phyloP scores from a whole-genome alignment of 352 stramenopile genomes.

The Lagenidium sp. region DNA sequence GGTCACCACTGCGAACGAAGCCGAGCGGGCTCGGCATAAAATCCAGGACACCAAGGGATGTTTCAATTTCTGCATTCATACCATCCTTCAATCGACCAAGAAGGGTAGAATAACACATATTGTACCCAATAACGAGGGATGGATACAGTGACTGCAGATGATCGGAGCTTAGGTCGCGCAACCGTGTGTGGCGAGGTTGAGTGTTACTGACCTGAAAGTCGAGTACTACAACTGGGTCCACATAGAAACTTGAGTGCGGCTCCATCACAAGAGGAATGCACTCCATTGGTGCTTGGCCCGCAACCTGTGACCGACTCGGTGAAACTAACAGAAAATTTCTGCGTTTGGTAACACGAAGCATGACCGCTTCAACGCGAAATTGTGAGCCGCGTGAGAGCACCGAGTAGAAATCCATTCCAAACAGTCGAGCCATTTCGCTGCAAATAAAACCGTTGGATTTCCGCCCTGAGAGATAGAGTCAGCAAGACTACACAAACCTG shows the following conservation, averaged over 20 bases:
- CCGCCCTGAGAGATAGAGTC: background rate
- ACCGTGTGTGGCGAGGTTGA: background rate
- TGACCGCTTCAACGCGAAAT: constrained; percentile 90
- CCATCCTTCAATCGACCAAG: constrained; percentile 88
- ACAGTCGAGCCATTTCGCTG: constrained; percentile 89
- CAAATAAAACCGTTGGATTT: constrained; percentile 7
- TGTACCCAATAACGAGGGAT: constrained; percentile 99
- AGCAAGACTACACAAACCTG: constrained; percentile 13
- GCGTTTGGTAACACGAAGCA: constrained; percentile 88
- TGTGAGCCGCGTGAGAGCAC: constrained; percentile 90
- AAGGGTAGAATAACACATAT: constrained; percentile 98
- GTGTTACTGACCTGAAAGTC: constrained; percentile 89
- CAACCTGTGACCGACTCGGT: constrained; percentile 74
- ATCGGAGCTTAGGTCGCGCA: no score
- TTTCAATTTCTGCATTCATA: constrained; percentile 55
- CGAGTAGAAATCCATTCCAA: constrained; percentile 93
- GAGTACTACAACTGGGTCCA: constrained; percentile 96
- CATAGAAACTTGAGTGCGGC: constrained; percentile 93
- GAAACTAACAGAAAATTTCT: constrained; percentile 83
- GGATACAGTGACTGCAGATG: constrained; percentile 98
- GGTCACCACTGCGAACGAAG: constrained; percentile 34
- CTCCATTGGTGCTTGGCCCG: constrained; percentile 87
- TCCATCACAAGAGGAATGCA: constrained; percentile 93
- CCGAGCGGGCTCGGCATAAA: constrained; percentile 31
- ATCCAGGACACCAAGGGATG: constrained; percentile 49